These are phyloP conservation scores for Scedosporium aurantiacum DNA, from an alignment of 2,329 filamentous ascomycete species.

Conservation along the genomic window DNA sequence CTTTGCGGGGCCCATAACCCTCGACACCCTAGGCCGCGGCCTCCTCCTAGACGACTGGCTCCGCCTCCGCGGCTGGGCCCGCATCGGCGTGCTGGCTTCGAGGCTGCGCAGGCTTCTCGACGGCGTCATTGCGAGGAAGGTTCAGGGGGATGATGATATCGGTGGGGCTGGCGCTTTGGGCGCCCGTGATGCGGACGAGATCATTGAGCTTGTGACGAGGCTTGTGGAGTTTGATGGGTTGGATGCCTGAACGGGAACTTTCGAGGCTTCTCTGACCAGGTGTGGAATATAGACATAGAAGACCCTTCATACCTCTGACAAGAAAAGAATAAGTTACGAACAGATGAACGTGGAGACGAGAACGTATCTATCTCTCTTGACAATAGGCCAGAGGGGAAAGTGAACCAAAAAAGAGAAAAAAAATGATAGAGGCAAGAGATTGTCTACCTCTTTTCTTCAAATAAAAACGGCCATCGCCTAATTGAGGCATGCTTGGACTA, in stretches of 20 bases:
- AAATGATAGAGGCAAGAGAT: background rate
- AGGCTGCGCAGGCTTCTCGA: conserved; percentile 80
- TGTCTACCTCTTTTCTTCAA: no score
- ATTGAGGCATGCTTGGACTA: no score
- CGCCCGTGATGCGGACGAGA: conserved; percentile 47
- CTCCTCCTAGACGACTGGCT: conserved; percentile 90
- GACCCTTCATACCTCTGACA: no score
- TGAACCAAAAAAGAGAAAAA: background rate
- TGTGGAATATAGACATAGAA: no score
- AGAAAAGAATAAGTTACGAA: no score
- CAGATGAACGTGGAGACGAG: no score
- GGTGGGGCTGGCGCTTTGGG: conserved; percentile 22
- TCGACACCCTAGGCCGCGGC: conserved; percentile 80
- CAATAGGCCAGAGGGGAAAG: background rate
- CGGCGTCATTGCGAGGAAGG: conserved; percentile 65
- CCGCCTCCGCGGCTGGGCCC: conserved; percentile 75
- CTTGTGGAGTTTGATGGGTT: conserved; percentile 85
- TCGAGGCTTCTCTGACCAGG: no score
- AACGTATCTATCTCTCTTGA: no score
- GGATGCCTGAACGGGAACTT: conserved; percentile 40
- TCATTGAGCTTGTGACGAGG: conserved; percentile 66
- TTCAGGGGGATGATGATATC: conserved; percentile 52
- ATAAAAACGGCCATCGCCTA: no score
- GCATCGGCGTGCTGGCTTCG: conserved; percentile 82
- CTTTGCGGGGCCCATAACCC: conserved; percentile 72